These are phyloP conservation scores for Coemansia sp. DNA, from an alignment of 192 early-diverging fungal genomes.

Conservation along the genomic window DNA sequence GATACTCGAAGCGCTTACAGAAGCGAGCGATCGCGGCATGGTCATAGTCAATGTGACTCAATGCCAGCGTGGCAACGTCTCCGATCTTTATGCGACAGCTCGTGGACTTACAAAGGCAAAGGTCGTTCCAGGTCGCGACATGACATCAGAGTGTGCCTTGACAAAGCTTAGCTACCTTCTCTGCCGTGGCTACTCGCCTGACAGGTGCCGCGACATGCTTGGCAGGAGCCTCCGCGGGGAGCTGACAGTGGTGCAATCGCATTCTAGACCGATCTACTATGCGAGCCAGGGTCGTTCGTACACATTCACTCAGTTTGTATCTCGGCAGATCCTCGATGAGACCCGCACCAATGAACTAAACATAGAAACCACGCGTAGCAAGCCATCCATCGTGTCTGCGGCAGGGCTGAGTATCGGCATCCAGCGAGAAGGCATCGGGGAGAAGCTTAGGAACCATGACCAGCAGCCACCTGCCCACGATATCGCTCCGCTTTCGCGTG, in stretches of 20 bases:
- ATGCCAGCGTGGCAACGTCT: slow-evolving; percentile 78
- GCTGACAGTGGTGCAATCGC: slow-evolving; percentile 63
- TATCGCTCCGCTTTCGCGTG: slow-evolving; percentile 24
- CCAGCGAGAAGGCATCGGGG: not conserved
- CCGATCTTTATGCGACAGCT: slow-evolving; percentile 88
- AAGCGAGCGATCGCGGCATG: slow-evolving; percentile 89
- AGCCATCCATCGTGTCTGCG: not conserved
- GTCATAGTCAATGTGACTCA: slow-evolving; percentile 97
- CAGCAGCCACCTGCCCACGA: not conserved
- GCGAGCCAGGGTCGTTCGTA: slow-evolving; percentile 34
- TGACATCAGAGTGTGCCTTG: slow-evolving; percentile 94
- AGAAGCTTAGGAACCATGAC: not conserved
- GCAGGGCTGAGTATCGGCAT: not conserved
- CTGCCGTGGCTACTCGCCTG: slow-evolving; percentile 65
- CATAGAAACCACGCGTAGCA: slow-evolving; percentile 30
- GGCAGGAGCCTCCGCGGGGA: slow-evolving; percentile 89
- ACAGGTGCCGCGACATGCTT: slow-evolving; percentile 77
- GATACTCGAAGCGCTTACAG: slow-evolving; percentile 76
- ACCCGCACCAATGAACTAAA: slow-evolving; percentile 36
- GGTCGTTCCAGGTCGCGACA: slow-evolving; percentile 89
- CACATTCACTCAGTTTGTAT: slow-evolving; percentile 53
- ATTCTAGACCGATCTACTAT: slow-evolving; percentile 46
- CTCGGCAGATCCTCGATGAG: slow-evolving; percentile 53
- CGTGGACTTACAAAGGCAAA: slow-evolving; percentile 77
- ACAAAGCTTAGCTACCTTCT: slow-evolving; percentile 95